These are phyloP conservation scores for Ophiostoma populinum DNA, from an alignment of 2,329 filamentous ascomycete species.

Conservation along the genomic window DNA sequence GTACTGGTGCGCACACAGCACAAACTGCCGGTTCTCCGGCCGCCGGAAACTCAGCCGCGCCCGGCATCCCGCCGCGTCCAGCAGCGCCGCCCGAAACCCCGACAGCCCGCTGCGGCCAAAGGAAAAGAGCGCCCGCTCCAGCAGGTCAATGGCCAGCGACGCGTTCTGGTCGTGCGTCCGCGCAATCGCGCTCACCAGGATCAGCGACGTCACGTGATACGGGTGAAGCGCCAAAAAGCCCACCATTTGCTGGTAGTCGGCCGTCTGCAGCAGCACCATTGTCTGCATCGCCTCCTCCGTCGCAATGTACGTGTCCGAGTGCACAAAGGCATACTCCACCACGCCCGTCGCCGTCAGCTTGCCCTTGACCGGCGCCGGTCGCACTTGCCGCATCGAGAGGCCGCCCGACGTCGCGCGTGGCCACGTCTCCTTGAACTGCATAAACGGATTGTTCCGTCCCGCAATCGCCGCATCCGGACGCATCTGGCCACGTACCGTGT, in stretches of 20 bases:
- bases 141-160: conserved; percentile 67
- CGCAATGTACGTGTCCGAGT: conserved; percentile 55
- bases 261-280: conserved; percentile 70
- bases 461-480: conserved; percentile 19
- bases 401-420: conserved; percentile 64
- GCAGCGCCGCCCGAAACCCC: conserved; percentile 58
- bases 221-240: background rate
- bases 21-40: conserved; percentile 82
- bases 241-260: too few relatives aligned
- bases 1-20: conserved; percentile 78
- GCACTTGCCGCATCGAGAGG: conserved; percentile 47
- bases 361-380: background rate
- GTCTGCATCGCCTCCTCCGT: conserved; percentile 61
- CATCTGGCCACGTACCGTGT: background rate
- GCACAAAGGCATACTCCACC: conserved; percentile 60
- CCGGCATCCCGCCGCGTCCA: conserved; percentile 41
- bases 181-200: conserved; percentile 83
- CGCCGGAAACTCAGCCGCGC: conserved; percentile 66
- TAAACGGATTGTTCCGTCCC: conserved; percentile 62
- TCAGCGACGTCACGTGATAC: conserved; percentile 38
- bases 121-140: conserved; percentile 81
- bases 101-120: conserved; percentile 82
- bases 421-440: conserved; percentile 79
- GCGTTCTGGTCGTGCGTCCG: conserved; percentile 73
- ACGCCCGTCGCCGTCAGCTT: conserved; percentile 22